phyloP scores from a whole-genome alignment of 306 rosid genomes.

The Prunus padus region DNA sequence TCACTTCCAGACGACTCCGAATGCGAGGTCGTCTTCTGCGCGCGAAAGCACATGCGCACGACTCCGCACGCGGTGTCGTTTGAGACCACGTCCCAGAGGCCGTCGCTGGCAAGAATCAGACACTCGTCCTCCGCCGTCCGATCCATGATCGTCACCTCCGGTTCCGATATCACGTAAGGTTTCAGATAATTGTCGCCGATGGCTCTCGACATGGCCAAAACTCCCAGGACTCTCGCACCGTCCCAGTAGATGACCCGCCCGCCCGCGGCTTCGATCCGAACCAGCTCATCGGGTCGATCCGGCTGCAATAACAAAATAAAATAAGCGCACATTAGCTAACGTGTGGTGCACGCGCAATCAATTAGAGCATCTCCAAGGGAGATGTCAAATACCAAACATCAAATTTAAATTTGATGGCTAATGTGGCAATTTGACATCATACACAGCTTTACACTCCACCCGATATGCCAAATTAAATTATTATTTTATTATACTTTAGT shows the following conservation, averaged over 20 bases:
- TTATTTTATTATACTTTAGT: too few species aligned
- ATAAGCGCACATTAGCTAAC: background rate
- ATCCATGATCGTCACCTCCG: constrained; percentile 71
- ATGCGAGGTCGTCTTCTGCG: constrained; percentile 35
- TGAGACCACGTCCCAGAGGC: constrained; percentile 87
- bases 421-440: too few species aligned
- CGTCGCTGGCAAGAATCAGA: constrained; percentile 79
- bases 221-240: constrained; percentile 84
- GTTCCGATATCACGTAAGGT: constrained; percentile 84
- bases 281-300: constrained; percentile 82
- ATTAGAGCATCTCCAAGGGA: too few species aligned
- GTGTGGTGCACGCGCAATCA: background rate
- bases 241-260: constrained; percentile 95
- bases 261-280: constrained; percentile 68
- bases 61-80: constrained; percentile 82
- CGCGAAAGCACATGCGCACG: constrained; percentile 60
- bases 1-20: constrained; percentile 27
- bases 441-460: too few species aligned
- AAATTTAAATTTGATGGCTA: too few species aligned
- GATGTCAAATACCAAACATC: too few species aligned
- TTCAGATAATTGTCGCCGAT: constrained; percentile 82
- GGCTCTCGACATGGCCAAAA: constrained; percentile 87
- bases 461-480: too few species aligned
- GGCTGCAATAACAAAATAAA: constrained; percentile 45
- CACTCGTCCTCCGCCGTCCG: constrained; percentile 74